Conservation (phyloP, 352 stramenopile species). For the Globisporangium perplexum region DNA sequence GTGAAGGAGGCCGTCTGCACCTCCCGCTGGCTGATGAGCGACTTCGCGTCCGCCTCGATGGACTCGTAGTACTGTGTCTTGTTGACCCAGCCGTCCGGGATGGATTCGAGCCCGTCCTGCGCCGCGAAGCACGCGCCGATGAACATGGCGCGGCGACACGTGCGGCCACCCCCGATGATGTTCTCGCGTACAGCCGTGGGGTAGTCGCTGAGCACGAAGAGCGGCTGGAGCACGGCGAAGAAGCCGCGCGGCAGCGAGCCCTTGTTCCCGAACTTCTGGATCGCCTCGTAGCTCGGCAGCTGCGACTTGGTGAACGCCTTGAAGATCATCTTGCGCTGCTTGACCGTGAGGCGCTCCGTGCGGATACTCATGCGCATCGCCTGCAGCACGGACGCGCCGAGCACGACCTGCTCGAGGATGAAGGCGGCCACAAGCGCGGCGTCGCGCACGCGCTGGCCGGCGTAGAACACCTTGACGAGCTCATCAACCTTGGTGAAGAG, state of each 20-base stretch:
- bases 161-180: constrained; percentile 74
- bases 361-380: constrained; percentile 83
- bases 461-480: constrained; percentile 77
- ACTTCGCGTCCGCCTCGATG: constrained; percentile 68
- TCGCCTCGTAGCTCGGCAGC: constrained; percentile 71
- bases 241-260: constrained; percentile 63
- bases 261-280: constrained; percentile 82
- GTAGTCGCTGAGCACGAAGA: constrained; percentile 79
- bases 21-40: constrained; percentile 59
- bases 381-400: constrained; percentile 68
- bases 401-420: constrained; percentile 75
- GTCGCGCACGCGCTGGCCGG: constrained; percentile 62
- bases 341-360: constrained; percentile 68
- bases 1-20: constrained; percentile 29
- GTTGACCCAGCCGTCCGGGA: constrained; percentile 67
- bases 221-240: constrained; percentile 63
- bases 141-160: constrained; percentile 75
- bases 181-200: constrained; percentile 74
- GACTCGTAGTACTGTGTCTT: constrained; percentile 83
- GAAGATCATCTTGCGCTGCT: constrained; percentile 82
- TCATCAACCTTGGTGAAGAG: constrained; percentile 80
- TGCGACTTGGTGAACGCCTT: constrained; percentile 84
- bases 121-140: constrained; percentile 77
- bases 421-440: constrained; percentile 66
- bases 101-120: constrained; percentile 58